Evolutionary conservation across 345 rosid species (phyloP), one percentile per base, ranked within the genome.

Genomic region (Atalantia buxifolia): DNA sequence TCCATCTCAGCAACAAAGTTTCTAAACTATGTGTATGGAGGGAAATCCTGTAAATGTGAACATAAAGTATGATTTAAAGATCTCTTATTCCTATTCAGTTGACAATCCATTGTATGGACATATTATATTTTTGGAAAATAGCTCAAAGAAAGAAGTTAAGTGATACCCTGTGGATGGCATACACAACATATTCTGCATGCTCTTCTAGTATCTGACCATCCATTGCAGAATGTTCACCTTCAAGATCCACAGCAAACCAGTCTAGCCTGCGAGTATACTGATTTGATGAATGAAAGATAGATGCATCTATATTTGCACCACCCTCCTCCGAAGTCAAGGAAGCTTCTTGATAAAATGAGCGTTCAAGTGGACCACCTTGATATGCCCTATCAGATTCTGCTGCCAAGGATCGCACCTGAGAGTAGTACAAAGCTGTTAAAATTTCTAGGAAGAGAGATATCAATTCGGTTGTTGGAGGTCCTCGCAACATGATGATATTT

Each of bases 161-260:
- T 25, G 66, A 79, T 90, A 96, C 99, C 98, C 89, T 87, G 78
- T 96, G 94, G 80, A 96, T 91, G 87, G 99, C 97, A 87, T 96
- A 87, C 24, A 96, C 98, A 81, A 96, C 99, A 89, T 94, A 96
- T 88, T 96, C 98, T 50, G 97, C 81, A 85, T 96, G 99, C 79
- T 96, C 98, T 87, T 96, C 93, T 74, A 96, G 97, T 81, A 96
- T 92, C 80, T 81, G 95, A 79, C 95, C 97, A 87, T 94, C 99
- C 99, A 96, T 96, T 77, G 99, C 99, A 80, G 99, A 96, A 88
- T 92, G 97, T 88, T 96, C 99, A 84, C 98, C 99, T 92, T 91
- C 98, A 83, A 96, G 98, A 89, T 96, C 99, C 81, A 94, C 99
- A 50, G 98, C 88, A 85, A 96, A 94, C 99, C 99, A 96, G 67